Percentiles rank a stretch among this genome's conserved stretches.
Conservation (phyloP, 352 stramenopile genomes). For the Phytopythium kandeliae region DNA sequence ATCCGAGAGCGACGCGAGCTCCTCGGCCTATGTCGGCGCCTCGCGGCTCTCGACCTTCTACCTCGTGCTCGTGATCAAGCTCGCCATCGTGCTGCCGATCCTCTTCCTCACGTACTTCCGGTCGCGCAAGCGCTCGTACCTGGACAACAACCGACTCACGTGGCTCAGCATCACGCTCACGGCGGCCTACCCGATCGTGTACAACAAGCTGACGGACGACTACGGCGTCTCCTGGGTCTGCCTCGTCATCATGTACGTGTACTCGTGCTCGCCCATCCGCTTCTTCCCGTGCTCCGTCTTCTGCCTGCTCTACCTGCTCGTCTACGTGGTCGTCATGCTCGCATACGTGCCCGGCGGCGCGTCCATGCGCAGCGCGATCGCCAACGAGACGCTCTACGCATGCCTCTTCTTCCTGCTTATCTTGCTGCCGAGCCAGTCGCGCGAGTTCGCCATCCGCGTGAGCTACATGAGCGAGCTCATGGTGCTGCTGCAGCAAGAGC, state of each 20-base stretch:
- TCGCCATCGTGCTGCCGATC: conserved; percentile 54
- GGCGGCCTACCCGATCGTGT: conserved; percentile 61
- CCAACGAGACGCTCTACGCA: conserved; percentile 73
- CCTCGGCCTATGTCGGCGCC: conserved; percentile 16
- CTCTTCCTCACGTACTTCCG: conserved; percentile 64
- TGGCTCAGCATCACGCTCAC: conserved; percentile 62
- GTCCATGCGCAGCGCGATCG: conserved; percentile 34
- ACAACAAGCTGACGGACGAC: conserved; percentile 82
- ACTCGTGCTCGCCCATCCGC: conserved; percentile 73
- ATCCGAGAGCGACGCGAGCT: conserved; percentile 12
- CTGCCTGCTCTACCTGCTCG: conserved; percentile 51
- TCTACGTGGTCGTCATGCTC: conserved; percentile 73
- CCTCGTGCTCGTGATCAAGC: conserved; percentile 56
- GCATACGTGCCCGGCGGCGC: conserved; percentile 40
- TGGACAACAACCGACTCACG: conserved; percentile 58
- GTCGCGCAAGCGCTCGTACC: conserved; percentile 52
- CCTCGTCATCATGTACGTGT: conserved; percentile 82
- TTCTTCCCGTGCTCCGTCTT: conserved; percentile 80
- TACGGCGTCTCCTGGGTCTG: conserved; percentile 80
- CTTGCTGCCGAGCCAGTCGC: conserved; percentile 62
- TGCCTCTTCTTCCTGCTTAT: conserved; percentile 83
- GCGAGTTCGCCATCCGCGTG: conserved; percentile 76
- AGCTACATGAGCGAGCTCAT: conserved; percentile 86
- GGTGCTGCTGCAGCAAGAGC: conserved; percentile 74
- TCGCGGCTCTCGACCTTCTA: conserved; percentile 59